phyloP scores from a whole-genome alignment of 2,329 filamentous ascomycete species.

The Neodidymelliopsis sp. region DNA sequence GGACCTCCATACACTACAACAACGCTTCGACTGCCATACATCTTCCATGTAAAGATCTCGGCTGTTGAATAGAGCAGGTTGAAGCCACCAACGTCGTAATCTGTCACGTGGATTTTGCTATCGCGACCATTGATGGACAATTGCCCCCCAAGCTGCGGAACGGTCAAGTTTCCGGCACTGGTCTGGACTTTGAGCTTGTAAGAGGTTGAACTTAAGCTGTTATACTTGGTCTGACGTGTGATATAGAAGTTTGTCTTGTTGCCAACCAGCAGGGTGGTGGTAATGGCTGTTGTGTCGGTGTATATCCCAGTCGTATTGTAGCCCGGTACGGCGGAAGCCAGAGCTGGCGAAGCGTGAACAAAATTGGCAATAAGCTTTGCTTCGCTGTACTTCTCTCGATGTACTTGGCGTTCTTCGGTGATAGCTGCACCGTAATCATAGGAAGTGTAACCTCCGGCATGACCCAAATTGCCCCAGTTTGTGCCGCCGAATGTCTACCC shows the following conservation, averaged over 20 bases:
- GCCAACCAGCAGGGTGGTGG: conserved; percentile 67
- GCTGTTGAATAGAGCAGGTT: conserved; percentile 70
- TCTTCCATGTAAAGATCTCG: conserved; percentile 72
- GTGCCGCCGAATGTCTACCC: conserved; percentile 72
- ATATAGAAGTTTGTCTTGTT: conserved; percentile 68
- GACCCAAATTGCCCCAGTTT: conserved; percentile 81
- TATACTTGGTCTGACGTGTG: conserved; percentile 68
- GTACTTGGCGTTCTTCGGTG: conserved; percentile 70
- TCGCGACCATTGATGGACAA: conserved; percentile 68
- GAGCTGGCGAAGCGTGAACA: conserved; percentile 71
- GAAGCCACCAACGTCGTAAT: conserved; percentile 66
- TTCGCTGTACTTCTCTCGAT: conserved; percentile 78
- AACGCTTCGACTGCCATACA: conserved; percentile 63
- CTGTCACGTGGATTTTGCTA: conserved; percentile 70
- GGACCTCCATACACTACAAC: conserved; percentile 69
- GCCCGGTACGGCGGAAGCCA: conserved; percentile 59
- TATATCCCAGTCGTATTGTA: conserved; percentile 29
- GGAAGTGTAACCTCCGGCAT: conserved; percentile 62
- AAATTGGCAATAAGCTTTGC: conserved; percentile 78
- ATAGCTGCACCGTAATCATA: conserved; percentile 70
- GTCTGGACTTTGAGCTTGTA: conserved; percentile 70
- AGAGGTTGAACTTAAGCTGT: conserved; percentile 59
- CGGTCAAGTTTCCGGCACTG: conserved; percentile 56
- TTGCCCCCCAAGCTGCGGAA: conserved; percentile 63
- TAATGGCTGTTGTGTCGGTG: conserved; percentile 53